Conservation (phyloP, 176 grass and related monocot genomes). For the Oryza nivara region DNA sequence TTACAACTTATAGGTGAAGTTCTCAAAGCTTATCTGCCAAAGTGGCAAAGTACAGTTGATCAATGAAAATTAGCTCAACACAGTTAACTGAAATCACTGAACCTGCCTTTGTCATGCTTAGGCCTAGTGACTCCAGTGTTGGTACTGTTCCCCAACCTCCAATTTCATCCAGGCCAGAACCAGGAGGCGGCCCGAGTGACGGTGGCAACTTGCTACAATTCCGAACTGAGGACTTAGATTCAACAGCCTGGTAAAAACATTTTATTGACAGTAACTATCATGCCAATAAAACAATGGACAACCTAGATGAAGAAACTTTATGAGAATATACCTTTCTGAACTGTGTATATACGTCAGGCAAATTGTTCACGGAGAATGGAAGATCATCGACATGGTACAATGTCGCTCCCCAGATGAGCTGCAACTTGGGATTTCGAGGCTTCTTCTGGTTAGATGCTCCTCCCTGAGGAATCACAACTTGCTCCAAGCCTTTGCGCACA, state of each 20-base stretch:
- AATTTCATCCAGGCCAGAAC: constrained; percentile 46
- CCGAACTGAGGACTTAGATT: constrained; percentile 72
- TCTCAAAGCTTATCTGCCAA: constrained; percentile 7
- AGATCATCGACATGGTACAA: constrained; percentile 94
- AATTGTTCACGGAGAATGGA: constrained; percentile 54
- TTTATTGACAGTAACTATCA: neutral
- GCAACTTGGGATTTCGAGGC: constrained; percentile 50
- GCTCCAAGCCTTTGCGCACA: constrained; percentile 57
- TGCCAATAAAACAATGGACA: neutral
- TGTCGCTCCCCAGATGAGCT: constrained; percentile 85
- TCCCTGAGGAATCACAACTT: constrained; percentile 43
- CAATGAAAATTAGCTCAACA: neutral
- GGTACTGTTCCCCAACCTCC: constrained; percentile 69
- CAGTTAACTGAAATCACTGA: neutral
- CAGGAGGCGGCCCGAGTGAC: constrained; percentile 57
- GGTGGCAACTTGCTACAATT: constrained; percentile 67
- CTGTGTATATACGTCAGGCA: constrained; percentile 91
- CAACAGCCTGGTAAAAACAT: constrained; percentile 60
- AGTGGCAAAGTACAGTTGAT: neutral
- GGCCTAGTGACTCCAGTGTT: constrained; percentile 55
- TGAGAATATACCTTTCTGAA: constrained; percentile 67
- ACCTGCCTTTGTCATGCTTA: constrained; percentile 67
- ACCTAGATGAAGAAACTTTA: neutral
- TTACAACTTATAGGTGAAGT: neutral
- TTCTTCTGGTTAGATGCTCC: constrained; percentile 38